Conservation (phyloP, 2,329 filamentous ascomycete genomes). For the Chaetomiaceae sp. region DNA sequence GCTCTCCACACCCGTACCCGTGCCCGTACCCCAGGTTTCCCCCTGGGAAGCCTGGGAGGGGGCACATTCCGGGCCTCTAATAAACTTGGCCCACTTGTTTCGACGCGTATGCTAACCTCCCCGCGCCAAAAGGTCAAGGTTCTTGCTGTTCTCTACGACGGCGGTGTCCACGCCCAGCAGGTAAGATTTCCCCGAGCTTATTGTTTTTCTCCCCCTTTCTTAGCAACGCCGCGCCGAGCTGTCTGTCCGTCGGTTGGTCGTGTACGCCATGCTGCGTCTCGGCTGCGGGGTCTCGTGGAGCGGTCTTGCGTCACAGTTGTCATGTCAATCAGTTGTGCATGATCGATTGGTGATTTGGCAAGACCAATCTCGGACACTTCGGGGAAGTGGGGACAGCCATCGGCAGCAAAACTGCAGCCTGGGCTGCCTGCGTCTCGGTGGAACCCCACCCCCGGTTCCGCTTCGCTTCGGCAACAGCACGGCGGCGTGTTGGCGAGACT, state of each 20-base stretch:
- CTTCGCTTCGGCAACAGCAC: constrained; percentile 1
- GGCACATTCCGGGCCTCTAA: neutral
- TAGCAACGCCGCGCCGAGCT: too few species aligned
- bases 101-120: constrained; percentile 49
- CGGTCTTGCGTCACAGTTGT: neutral
- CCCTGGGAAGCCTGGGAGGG: too few species aligned
- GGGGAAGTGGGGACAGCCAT: constrained; percentile 11
- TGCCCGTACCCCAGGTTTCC: neutral
- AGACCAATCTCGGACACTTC: constrained; percentile 2
- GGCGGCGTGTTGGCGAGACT: too few species aligned
- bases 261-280: neutral
- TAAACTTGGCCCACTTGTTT: neutral
- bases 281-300: constrained; percentile 12
- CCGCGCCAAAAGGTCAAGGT: constrained; percentile 76
- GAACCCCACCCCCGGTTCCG: too few species aligned
- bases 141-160: constrained; percentile 90
- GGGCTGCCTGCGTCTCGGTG: too few species aligned
- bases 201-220: too few species aligned
- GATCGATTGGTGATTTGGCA: too few species aligned
- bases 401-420: too few species aligned
- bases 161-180: constrained; percentile 79
- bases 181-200: too few species aligned
- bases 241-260: too few species aligned
- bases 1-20: neutral
- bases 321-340: too few species aligned